Percentiles rank a stretch among this genome's conserved stretches.
These are phyloP conservation scores for Nepenthes alata DNA, from an alignment of 179 eudicot species.

Conservation along the genomic window DNA sequence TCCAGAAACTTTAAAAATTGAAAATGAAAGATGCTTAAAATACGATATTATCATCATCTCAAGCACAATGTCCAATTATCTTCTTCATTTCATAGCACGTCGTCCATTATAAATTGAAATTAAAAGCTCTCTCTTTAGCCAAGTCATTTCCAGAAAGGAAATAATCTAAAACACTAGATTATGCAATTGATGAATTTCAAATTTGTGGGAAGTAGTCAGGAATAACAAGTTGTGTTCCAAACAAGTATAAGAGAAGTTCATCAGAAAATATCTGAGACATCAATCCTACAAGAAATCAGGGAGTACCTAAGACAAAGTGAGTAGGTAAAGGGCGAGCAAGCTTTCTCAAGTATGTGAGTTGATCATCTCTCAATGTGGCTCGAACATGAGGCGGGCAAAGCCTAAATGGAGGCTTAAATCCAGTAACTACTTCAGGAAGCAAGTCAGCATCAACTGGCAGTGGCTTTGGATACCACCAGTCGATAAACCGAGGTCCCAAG, in stretches of 20 bases:
- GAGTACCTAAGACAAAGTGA: constrained; percentile 91
- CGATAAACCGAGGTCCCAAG: constrained; percentile 88
- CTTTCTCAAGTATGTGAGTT: constrained; percentile 81
- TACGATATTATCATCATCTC: too few relatives aligned
- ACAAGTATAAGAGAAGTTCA: neutral
- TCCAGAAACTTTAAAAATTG: neutral
- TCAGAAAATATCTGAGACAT: neutral
- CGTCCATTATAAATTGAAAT: too few relatives aligned
- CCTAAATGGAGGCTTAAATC: constrained; percentile 77
- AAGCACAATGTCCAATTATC: too few relatives aligned
- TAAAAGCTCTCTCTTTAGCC: too few relatives aligned
- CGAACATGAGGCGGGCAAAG: constrained; percentile 50
- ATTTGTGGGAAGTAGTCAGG: too few relatives aligned
- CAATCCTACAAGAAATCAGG: too few relatives aligned
- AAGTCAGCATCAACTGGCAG: constrained; percentile 88
- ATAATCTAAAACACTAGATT: too few relatives aligned
- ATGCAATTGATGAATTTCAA: too few relatives aligned
- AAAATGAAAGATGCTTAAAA: too few relatives aligned
- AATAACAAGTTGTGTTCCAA: too few relatives aligned
- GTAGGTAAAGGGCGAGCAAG: constrained; percentile 77
- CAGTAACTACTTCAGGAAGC: constrained; percentile 74
- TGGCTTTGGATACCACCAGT: constrained; percentile 98
- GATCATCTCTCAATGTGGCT: constrained; percentile 60
- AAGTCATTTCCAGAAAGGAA: too few relatives aligned
- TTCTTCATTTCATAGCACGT: too few relatives aligned